Conservation (phyloP, 306 rosid species). For the Mimosa bimucronata region DNA sequence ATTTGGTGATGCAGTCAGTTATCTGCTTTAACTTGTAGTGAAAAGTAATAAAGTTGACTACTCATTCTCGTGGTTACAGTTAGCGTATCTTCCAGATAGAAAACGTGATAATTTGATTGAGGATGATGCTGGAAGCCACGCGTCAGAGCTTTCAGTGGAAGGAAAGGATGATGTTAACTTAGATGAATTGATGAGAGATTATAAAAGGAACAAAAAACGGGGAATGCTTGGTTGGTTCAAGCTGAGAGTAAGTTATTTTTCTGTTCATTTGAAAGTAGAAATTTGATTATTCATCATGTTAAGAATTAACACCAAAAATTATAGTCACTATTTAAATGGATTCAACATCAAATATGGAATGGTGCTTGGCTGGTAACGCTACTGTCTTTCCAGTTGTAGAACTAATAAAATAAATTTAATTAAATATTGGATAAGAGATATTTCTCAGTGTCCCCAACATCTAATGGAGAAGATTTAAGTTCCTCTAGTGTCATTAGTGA, state of each 20-base stretch:
- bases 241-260: slow-evolving; percentile 55
- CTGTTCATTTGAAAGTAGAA: slow-evolving; percentile 27
- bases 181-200: slow-evolving; percentile 75
- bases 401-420: too few species aligned
- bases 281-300: slow-evolving; percentile 19
- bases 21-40: slow-evolving; percentile 18
- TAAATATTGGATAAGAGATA: too few species aligned
- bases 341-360: too few species aligned
- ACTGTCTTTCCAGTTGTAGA: too few species aligned
- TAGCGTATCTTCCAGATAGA: slow-evolving; percentile 84
- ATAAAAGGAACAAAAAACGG: slow-evolving; percentile 63
- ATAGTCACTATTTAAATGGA: neutral
- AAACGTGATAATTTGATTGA: slow-evolving; percentile 66
- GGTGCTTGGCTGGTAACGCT: too few species aligned
- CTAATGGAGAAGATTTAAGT: neutral
- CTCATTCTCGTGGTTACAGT: slow-evolving; percentile 54
- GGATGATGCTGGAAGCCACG: slow-evolving; percentile 67
- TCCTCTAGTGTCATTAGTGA: neutral
- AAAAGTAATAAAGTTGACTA: slow-evolving; percentile 2
- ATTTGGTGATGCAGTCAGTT: slow-evolving; percentile 22
- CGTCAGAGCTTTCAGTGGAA: slow-evolving; percentile 67
- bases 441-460: too few species aligned
- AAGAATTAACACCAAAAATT: neutral
- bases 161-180: slow-evolving; percentile 65
- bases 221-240: slow-evolving; percentile 94